Evolutionary conservation across 2,329 filamentous ascomycete species (phyloP), one percentile per base, ranked within the genome.

Genomic region (Geosmithia morbida): DNA sequence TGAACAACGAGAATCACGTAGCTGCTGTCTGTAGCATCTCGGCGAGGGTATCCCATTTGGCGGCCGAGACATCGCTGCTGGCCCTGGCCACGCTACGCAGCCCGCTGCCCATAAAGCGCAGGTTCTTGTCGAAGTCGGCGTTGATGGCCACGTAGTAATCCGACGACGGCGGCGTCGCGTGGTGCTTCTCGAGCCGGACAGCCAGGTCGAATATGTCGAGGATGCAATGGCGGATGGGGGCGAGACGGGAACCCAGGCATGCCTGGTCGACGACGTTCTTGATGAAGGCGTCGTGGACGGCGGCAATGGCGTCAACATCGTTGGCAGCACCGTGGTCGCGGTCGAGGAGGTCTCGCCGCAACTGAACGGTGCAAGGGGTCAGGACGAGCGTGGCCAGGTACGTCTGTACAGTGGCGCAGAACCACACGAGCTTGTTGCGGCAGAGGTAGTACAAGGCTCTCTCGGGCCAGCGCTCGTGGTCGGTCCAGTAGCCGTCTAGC

Each of bases 251-350:
- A 0, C 82, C 79, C 0, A 94, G 72, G 20, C 92, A 75, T 10
- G 84, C 78, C 52, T 87, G 80, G 30, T 79, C 74, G 48, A 81
- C 68, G 11, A 92, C 65, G 2, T 72, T 72, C 43, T 69, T 71
- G 43, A 84, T 66, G 55, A 83, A 90, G 0, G 62, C 59, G 4
- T 74, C 65, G 58, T 95, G 88, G 1, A 81, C 71, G 1, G 64
- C 64, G 22, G 88, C 80, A 85, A 96, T 94, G 22, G 75, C 75
- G 58, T 96, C 87, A 10, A 96, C 78, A 53, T 90, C 87, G 14
- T 43, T 20, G 22, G 74, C 70, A 0, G 86, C 79, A 13, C 14
- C 33, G 11, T 16, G 33, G 7, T 37, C 33, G 11, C 33, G 33
- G 6, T 67, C 64, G 14, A 65, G 62, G 46, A 96, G 71, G 0